phyloP scores from a whole-genome alignment of 2,329 filamentous ascomycete genomes.

The Cryphonectria nitschkei region DNA sequence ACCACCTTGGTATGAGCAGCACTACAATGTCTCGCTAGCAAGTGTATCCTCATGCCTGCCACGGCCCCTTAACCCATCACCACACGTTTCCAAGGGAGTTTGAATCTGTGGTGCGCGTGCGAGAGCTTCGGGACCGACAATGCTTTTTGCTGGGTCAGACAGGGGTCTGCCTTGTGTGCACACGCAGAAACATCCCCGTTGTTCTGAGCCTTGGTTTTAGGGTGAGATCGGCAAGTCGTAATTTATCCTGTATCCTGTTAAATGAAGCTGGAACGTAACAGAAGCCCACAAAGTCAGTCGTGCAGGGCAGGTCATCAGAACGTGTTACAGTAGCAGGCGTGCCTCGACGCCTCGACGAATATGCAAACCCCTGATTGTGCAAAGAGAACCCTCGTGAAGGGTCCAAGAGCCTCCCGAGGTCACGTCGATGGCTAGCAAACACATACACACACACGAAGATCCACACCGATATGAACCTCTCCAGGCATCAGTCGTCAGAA shows the following conservation, averaged over 20 bases:
- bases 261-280: slow-evolving; percentile 12
- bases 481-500: neutral
- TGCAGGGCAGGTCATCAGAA: neutral
- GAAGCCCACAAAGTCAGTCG: slow-evolving; percentile 6
- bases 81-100: too few species aligned
- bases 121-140: slow-evolving; percentile 16
- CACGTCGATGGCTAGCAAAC: slow-evolving; percentile 2
- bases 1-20: neutral
- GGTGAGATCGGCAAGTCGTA: slow-evolving; percentile 14
- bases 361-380: slow-evolving; percentile 13
- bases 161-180: slow-evolving; percentile 17
- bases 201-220: neutral
- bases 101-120: neutral
- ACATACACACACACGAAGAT: neutral
- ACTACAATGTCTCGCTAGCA: neutral
- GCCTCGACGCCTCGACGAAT: slow-evolving; percentile 2
- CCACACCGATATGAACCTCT: neutral
- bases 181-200: neutral
- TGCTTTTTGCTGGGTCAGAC: slow-evolving; percentile 18
- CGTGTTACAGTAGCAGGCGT: neutral
- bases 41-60: neutral
- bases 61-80: too few species aligned
- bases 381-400: slow-evolving; percentile 8
- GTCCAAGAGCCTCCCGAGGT: neutral
- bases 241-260: slow-evolving; percentile 6